Conservation (phyloP, 306 rosid species). For the Prunus mira region DNA sequence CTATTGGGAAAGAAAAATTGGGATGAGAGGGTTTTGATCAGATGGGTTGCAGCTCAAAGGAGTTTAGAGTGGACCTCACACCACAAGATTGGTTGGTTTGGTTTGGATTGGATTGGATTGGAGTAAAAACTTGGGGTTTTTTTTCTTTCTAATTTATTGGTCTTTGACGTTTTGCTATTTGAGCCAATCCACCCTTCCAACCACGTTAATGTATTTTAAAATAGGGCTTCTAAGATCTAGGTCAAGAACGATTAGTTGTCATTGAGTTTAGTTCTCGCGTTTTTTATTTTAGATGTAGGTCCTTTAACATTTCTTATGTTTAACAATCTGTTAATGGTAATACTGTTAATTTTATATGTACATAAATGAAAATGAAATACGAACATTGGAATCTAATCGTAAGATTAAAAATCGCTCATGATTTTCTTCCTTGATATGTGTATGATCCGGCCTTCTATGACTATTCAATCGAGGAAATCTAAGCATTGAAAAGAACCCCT, state of each 20-base stretch:
- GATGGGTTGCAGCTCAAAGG: slow-evolving; percentile 22
- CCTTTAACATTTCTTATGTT: background rate
- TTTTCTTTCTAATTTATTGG: background rate
- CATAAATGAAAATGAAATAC: no score
- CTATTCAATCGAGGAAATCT: no score
- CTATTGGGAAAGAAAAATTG: slow-evolving; percentile 43
- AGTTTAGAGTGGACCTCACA: slow-evolving; percentile 12
- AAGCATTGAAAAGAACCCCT: no score
- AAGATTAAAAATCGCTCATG: no score
- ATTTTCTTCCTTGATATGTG: no score
- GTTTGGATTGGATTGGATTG: background rate
- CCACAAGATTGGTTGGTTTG: slow-evolving; percentile 20
- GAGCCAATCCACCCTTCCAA: background rate
- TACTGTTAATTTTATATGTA: no score
- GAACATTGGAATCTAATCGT: no score
- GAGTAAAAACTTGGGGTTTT: background rate
- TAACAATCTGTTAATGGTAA: background rate
- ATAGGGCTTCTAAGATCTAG: background rate
- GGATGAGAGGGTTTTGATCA: slow-evolving; percentile 34
- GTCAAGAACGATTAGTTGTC: no score
- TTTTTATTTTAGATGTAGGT: no score
- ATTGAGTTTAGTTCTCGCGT: no score
- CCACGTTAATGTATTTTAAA: background rate
- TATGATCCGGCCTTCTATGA: no score
- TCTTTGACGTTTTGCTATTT: background rate